Conservation (phyloP, 2,329 filamentous ascomycete genomes). For the Fusarium keratoplasticum region DNA sequence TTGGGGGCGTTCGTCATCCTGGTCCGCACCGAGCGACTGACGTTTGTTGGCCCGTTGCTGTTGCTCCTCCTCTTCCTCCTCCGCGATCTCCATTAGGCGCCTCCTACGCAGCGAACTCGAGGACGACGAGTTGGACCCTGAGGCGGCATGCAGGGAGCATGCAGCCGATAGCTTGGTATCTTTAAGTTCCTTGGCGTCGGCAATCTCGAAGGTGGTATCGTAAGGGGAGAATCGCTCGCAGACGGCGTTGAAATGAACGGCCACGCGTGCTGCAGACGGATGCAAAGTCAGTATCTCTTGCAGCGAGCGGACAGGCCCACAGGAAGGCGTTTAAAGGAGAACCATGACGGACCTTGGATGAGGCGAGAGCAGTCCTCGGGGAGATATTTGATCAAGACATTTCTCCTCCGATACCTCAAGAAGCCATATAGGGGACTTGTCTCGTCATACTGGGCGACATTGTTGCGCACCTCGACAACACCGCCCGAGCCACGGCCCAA, state of each 20-base stretch:
- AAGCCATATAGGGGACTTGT: constrained; percentile 92
- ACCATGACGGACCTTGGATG: constrained; percentile 80
- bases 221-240: constrained; percentile 84
- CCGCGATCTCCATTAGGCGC: constrained; percentile 91
- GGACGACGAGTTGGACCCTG: constrained; percentile 86
- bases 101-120: constrained; percentile 81
- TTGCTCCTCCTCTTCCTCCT: constrained; percentile 85
- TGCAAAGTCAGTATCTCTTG: constrained; percentile 26
- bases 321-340: not conserved
- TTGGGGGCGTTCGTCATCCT: constrained; percentile 49
- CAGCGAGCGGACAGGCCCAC: not conserved
- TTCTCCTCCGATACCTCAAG: constrained; percentile 87
- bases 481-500: constrained; percentile 82
- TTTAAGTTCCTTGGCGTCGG: constrained; percentile 80
- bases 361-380: constrained; percentile 91
- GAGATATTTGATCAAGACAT: constrained; percentile 91
- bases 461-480: constrained; percentile 83
- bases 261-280: constrained; percentile 75
- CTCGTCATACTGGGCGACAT: constrained; percentile 83
- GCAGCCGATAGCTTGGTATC: constrained; percentile 89
- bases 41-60: constrained; percentile 68
- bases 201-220: constrained; percentile 85
- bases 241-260: constrained; percentile 76
- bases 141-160: constrained; percentile 89
- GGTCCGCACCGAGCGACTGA: constrained; percentile 64